Base-by-base conservation (phyloP, 2,329 filamentous ascomycete genomes). In the Penicillium sp. region DNA sequence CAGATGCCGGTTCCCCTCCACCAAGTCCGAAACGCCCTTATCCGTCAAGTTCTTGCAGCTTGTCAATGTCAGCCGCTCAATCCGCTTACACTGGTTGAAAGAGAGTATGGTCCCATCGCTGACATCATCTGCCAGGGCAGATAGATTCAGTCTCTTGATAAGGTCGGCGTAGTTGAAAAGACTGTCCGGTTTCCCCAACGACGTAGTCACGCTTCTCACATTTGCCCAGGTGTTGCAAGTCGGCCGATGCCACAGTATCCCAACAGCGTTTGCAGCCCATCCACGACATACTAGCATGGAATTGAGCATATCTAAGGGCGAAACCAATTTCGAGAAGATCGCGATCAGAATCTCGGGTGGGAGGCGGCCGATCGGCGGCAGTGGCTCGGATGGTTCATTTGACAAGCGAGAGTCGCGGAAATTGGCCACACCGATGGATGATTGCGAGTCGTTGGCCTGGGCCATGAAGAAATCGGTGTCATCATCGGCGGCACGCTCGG, bases 301-400 rank as follows among this genome's bases (percentile, higher is more conserved):
- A 74, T 87, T 88, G 63, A 91, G 83, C 64, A 97, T 82, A 69
- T 99, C 93, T 42, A 80, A 78, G 2, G 91, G 83, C 12, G 83
- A 85, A 67, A 81, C 87, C 55, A 99, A 84, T 73, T 91, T 94
- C 35, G 89, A 82, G 75, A 99, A 97, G 68, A 97, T 88, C 74
- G 87, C 84, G 68, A 99, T 97, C 70, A 97, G 86, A 59, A 99
- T 89, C 79, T 99, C 94, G 73, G 92, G 93, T 37, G 94, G 94
- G 35, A 99, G 82, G 55, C 89, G 86, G 64, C 89, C 88, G 57
- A 97, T 87, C 45, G 92, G 91, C 50, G 77, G 75, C 10, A 77
- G 61, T 26, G 68, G 59, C 36, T 68, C 53, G 40, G 72, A 67
- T 28, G 56, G 61, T 31, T 53, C 64, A 64, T 86, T 84, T 65